phyloP scores from a whole-genome alignment of 805 yeast species.

The Candida sakaeoensis region DNA sequence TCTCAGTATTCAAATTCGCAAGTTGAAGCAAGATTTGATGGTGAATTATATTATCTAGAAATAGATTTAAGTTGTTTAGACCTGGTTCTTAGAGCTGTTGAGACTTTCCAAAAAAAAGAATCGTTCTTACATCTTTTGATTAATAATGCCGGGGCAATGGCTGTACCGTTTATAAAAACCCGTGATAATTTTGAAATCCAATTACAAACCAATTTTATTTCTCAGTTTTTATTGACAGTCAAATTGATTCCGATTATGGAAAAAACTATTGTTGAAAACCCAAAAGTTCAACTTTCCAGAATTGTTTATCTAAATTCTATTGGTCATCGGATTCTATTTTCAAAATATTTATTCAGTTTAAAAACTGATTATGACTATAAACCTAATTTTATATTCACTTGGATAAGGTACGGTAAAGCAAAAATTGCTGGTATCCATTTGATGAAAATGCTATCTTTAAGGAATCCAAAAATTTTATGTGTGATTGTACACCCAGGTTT shows the following conservation, averaged over 20 bases:
- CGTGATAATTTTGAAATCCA: constrained; percentile 74
- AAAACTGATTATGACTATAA: constrained; percentile 47
- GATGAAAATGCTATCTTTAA: constrained; percentile 57
- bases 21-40: constrained; percentile 21
- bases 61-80: constrained; percentile 32
- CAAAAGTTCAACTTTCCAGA: constrained; percentile 42
- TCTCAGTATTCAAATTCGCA: constrained; percentile 21
- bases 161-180: constrained; percentile 63
- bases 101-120: constrained; percentile 45
- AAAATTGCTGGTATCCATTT: constrained; percentile 77
- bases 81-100: constrained; percentile 42
- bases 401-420: constrained; percentile 75
- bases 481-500: constrained; percentile 79
- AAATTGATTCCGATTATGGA: constrained; percentile 53
- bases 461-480: constrained; percentile 63
- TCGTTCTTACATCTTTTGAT: constrained; percentile 55
- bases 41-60: constrained; percentile 36
- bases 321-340: constrained; percentile 50
- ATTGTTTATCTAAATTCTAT: constrained; percentile 62
- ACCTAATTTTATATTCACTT: constrained; percentile 70
- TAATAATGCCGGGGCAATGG: constrained; percentile 80
- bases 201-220: constrained; percentile 71
- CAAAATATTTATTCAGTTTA: constrained; percentile 45
- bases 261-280: constrained; percentile 26
- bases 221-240: constrained; percentile 70